Evolutionary conservation across 2,329 filamentous ascomycete species (phyloP).

Genomic region (Epichloe uncinata): DNA sequence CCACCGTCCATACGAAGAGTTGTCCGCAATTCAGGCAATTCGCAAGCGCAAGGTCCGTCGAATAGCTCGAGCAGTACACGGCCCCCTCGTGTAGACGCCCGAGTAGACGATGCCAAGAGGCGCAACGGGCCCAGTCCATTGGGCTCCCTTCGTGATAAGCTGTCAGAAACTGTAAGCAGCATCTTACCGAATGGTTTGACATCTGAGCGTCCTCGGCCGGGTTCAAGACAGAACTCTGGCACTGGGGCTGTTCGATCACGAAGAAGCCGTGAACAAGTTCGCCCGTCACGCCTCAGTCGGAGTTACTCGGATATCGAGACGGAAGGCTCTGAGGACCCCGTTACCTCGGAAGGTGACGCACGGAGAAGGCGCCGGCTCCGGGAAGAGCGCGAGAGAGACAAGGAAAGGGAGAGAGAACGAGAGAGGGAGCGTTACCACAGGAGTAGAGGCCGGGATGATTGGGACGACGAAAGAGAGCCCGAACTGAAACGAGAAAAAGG

Average conservation of each 20-base stretch:
- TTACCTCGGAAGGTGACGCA: conserved; percentile 20
- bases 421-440: conserved; percentile 22
- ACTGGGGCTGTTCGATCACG: conserved; percentile 19
- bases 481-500: conserved; percentile 18
- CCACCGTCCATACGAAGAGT: conserved; percentile 21
- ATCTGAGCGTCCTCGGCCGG: conserved; percentile 23
- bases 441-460: conserved; percentile 20
- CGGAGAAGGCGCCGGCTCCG: conserved; percentile 12
- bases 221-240: conserved; percentile 20
- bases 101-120: conserved; percentile 24
- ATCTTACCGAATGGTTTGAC: conserved; percentile 26
- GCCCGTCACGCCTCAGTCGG: conserved; percentile 26
- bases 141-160: conserved; percentile 27
- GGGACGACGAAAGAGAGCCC: conserved; percentile 20
- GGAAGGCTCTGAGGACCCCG: conserved; percentile 21
- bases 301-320: conserved; percentile 29
- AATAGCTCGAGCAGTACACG: conserved; percentile 15
- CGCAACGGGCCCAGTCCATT: conserved; percentile 24
- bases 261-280: conserved; percentile 27
- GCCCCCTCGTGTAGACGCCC: conserved; percentile 20
- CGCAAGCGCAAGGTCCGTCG: conserved; percentile 15
- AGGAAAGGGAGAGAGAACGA: conserved; percentile 22
- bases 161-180: conserved; percentile 30
- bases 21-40: conserved; percentile 15
- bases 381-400: conserved; percentile 17